These are phyloP conservation scores for Mimosa pudica DNA, from an alignment of 306 rosid genomes.

Conservation along the genomic window DNA sequence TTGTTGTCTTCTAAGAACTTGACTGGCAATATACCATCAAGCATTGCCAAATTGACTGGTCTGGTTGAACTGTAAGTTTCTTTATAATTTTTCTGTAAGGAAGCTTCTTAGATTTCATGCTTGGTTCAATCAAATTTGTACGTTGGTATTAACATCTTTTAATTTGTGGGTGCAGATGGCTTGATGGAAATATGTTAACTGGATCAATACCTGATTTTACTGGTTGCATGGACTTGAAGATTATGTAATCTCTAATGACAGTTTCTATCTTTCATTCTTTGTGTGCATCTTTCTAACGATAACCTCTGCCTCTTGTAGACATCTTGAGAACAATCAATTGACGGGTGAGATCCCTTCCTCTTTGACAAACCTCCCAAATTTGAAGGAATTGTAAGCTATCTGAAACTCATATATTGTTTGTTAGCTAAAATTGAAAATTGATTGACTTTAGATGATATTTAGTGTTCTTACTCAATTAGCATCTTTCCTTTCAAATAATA, in stretches of 20 bases:
- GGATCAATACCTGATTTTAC: slow-evolving; percentile 87
- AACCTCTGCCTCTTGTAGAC: slow-evolving; percentile 58
- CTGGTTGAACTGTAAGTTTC: slow-evolving; percentile 82
- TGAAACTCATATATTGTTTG: slow-evolving; percentile 23
- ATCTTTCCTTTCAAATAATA: slow-evolving; percentile 1
- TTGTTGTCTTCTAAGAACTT: slow-evolving; percentile 67
- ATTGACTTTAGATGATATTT: slow-evolving; percentile 1
- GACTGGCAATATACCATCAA: slow-evolving; percentile 79
- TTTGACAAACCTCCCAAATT: slow-evolving; percentile 67
- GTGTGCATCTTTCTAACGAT: slow-evolving; percentile 38
- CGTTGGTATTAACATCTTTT: slow-evolving; percentile 24
- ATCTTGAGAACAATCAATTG: slow-evolving; percentile 91
- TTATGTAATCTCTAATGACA: slow-evolving; percentile 60
- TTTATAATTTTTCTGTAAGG: slow-evolving; percentile 32
- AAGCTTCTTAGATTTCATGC: slow-evolving; percentile 23
- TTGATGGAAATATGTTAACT: slow-evolving; percentile 51
- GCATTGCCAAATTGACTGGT: slow-evolving; percentile 70
- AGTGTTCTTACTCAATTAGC: background rate
- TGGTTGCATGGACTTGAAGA: slow-evolving; percentile 71
- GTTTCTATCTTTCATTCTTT: slow-evolving; percentile 19
- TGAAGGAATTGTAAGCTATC: slow-evolving; percentile 80
- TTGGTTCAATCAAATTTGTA: slow-evolving; percentile 36
- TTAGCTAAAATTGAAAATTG: slow-evolving; percentile 18
- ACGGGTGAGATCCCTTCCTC: slow-evolving; percentile 70
- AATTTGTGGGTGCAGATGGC: slow-evolving; percentile 42